Evolutionary conservation across 129 eudicot species (phyloP), one percentile per base, ranked within the genome.

Genomic region (Saposhnikovia divaricata): DNA sequence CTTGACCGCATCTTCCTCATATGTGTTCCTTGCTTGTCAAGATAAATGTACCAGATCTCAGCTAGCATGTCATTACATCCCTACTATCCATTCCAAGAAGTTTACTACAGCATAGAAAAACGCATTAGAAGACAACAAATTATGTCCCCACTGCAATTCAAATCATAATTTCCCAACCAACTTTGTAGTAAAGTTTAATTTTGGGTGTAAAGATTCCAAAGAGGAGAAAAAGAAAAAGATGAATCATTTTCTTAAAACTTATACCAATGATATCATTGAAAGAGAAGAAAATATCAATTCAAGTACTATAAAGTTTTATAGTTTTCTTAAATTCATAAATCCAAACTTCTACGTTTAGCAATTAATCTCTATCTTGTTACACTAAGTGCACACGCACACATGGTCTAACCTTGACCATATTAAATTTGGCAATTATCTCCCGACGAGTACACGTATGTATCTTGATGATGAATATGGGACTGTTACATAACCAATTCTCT

Each of bases 1-100:
- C 5, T 76, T 69, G 61, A 74, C 40, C 3, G 77, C 9, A 13
- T 37, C 73, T 23, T 78, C 80, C 25, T 19, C 71, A 59, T 83
- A 83, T 23, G 68, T 46, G 15, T 61, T 74, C 53, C 66, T 78
- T 14, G 79, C 85, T 73, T 63, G 25, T 37, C 50, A 11, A 46
- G 15, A 46, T 46, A 46, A 46, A 46, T 46, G 50, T 46, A 46
- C 50, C 50, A 16, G 23, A 51, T 16, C 23, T 51, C 59, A 51
- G 59, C 59, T 16, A 15, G 6, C 21, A 14, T 50, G 55, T 15
- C 18, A 50, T 15, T 50, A 15, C 55, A 15, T 50, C 55, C 55
- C 55, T 5, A 55, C 25, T 25, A 53, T 6, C 25, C 61, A 18
- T 18, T 53, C 21, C 25, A 53, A 5, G n/a, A 53, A 53, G 61